Percentiles rank a stretch among this genome's conserved stretches.
Evolutionary conservation across 2,329 filamentous ascomycete genomes (phyloP).

Genomic region (Fusarium sp.): DNA sequence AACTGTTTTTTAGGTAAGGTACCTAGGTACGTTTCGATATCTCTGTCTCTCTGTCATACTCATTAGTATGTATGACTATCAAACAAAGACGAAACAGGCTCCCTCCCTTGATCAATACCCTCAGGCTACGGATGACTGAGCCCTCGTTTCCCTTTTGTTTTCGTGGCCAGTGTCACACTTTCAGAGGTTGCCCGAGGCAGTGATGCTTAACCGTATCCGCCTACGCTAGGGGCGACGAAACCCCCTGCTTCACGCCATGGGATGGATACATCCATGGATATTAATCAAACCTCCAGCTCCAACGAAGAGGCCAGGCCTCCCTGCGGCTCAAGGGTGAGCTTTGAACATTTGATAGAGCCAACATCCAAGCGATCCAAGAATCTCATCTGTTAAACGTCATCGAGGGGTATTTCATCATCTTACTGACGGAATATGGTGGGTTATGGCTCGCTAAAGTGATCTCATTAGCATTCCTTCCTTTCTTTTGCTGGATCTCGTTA

Average conservation of each 20-base stretch:
- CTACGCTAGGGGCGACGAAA: slow-evolving; percentile 33
- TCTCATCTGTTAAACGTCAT: slow-evolving; percentile 39
- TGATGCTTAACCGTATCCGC: slow-evolving; percentile 41
- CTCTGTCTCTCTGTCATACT: slow-evolving; percentile 6
- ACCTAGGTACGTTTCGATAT: slow-evolving; percentile 1
- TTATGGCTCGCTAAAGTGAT: slow-evolving; percentile 26
- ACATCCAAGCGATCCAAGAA: slow-evolving; percentile 24
- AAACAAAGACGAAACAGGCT: slow-evolving; percentile 31
- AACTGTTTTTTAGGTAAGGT: neutral
- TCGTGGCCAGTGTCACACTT: slow-evolving; percentile 31
- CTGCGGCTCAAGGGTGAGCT: slow-evolving; percentile 28
- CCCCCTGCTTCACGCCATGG: slow-evolving; percentile 34
- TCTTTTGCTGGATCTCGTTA: slow-evolving; percentile 11
- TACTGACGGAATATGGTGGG: slow-evolving; percentile 24
- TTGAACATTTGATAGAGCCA: slow-evolving; percentile 14
- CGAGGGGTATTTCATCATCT: slow-evolving; percentile 37
- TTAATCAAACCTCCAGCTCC: slow-evolving; percentile 25
- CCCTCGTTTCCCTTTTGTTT: slow-evolving; percentile 18
- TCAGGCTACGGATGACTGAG: neutral
- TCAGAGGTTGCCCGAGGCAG: slow-evolving; percentile 28
- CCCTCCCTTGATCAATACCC: slow-evolving; percentile 20
- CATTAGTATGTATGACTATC: slow-evolving; percentile 7
- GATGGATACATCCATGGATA: slow-evolving; percentile 10
- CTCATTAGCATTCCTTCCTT: slow-evolving; percentile 35
- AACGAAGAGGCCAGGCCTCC: slow-evolving; percentile 19